Evolutionary conservation across 2,329 filamentous ascomycete species (phyloP).

Genomic region (Trichoderma koningiopsis): DNA sequence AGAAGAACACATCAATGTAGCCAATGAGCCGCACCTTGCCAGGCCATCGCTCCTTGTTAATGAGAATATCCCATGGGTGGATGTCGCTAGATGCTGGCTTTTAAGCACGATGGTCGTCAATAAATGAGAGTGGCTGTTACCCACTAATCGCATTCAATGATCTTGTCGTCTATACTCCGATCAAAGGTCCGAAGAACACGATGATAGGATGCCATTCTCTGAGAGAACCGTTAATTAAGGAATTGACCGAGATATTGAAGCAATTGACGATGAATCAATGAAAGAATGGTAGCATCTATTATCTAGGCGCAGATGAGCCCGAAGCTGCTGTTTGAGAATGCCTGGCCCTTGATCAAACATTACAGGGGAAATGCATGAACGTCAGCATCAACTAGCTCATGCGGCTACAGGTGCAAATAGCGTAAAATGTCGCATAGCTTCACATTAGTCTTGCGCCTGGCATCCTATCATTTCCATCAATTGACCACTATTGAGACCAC

Average conservation of each 20-base stretch:
- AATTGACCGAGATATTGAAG: no score
- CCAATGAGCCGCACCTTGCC: slow-evolving; percentile 26
- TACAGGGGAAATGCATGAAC: background rate
- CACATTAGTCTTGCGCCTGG: background rate
- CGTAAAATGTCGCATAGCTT: background rate
- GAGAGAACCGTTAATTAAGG: background rate
- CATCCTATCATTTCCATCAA: background rate
- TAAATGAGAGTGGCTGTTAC: background rate
- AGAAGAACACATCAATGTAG: slow-evolving; percentile 28
- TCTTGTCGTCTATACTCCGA: slow-evolving; percentile 15
- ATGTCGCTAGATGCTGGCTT: slow-evolving; percentile 14
- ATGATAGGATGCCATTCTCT: slow-evolving; percentile 24
- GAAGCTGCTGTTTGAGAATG: background rate
- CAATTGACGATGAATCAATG: background rate
- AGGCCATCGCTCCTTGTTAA: slow-evolving; percentile 21
- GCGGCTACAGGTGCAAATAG: background rate
- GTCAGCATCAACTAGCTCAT: background rate
- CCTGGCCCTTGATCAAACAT: background rate
- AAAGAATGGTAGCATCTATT: background rate
- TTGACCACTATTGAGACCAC: background rate
- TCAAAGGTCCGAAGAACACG: slow-evolving; percentile 25
- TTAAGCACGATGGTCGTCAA: background rate
- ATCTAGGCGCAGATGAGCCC: background rate
- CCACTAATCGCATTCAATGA: slow-evolving; percentile 26
- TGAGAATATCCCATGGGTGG: slow-evolving; percentile 24